A percentile compares a stretch with the other conserved stretches of the same genome.
Evolutionary conservation across 192 early-diverging fungal species (phyloP).

Genomic region (Mortierella claussenii): DNA sequence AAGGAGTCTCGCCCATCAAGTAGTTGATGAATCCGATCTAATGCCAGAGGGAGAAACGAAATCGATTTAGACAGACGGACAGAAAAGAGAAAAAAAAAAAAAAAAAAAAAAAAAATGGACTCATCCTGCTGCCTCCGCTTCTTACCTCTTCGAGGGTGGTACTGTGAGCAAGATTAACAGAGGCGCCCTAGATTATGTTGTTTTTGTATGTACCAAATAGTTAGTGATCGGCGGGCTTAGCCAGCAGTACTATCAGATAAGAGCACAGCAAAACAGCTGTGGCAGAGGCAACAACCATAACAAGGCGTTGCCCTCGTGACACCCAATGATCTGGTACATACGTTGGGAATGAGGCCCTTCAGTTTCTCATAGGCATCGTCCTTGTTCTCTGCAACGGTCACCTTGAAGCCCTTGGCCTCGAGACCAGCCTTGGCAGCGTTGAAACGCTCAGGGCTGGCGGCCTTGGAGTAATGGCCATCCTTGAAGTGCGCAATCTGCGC

Average conservation of each 20-base stretch:
- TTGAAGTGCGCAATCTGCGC: conserved; percentile 37
- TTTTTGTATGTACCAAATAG: background rate
- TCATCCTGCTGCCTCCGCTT: background rate
- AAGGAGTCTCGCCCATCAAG: conserved; percentile 49
- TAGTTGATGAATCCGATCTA: conserved; percentile 56
- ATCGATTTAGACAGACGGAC: background rate
- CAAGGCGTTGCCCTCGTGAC: too few species aligned
- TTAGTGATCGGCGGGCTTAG: conserved; percentile 10
- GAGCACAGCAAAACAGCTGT: too few species aligned
- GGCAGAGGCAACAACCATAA: too few species aligned
- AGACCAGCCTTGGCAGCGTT: conserved; percentile 41
- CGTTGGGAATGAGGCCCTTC: conserved; percentile 53
- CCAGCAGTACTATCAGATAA: too few species aligned
- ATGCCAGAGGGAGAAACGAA: background rate
- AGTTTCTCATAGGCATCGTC: conserved; percentile 53
- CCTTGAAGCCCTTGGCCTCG: conserved; percentile 55
- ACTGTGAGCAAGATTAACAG: conserved; percentile 50
- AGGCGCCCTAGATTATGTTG: conserved; percentile 34
- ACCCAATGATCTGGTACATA: conserved; percentile 6
- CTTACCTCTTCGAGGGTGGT: conserved; percentile 55
- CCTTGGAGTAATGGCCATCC: conserved; percentile 38
- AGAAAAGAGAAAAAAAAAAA: background rate
- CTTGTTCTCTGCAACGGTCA: conserved; percentile 49
- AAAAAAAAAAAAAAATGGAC: background rate
- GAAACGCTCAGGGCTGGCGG: conserved; percentile 29